phyloP scores from a whole-genome alignment of 2,329 filamentous ascomycete species.

The Basipetospora chlamydospora region DNA sequence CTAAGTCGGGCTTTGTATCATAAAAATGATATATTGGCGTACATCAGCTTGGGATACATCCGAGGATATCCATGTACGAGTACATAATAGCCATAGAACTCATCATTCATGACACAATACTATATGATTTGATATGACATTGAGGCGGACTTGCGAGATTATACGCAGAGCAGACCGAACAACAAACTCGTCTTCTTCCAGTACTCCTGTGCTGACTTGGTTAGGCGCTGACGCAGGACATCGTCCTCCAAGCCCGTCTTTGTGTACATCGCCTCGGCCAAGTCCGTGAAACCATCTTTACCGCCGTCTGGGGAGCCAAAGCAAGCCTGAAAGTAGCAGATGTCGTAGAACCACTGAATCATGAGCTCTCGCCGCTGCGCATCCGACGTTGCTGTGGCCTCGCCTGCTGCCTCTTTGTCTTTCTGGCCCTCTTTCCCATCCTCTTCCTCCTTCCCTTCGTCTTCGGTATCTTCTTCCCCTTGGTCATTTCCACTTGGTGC shows the following conservation, averaged over 20 bases:
- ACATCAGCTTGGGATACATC: too few species aligned
- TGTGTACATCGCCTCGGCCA: conserved; percentile 31
- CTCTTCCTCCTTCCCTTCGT: conserved; percentile 9
- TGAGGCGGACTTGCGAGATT: too few species aligned
- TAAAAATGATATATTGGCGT: neutral
- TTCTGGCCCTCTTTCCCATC: conserved; percentile 8
- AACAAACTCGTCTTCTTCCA: conserved; percentile 71
- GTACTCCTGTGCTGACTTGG: conserved; percentile 56
- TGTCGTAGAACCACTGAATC: conserved; percentile 48
- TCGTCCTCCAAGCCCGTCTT: conserved; percentile 34
- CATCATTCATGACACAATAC: too few species aligned
- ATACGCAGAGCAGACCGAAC: conserved; percentile 52
- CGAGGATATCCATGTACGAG: too few species aligned
- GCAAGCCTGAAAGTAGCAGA: conserved; percentile 32
- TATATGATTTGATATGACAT: too few species aligned
- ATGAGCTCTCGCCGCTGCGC: conserved; percentile 26
- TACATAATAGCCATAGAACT: too few species aligned
- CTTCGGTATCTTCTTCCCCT: conserved; percentile 8
- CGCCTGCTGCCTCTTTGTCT: conserved; percentile 5
- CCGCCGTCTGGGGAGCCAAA: conserved; percentile 19
- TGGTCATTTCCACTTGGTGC: neutral
- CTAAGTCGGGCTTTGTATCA: conserved; percentile 22
- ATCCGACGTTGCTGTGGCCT: conserved; percentile 2
- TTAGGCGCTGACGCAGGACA: conserved; percentile 35
- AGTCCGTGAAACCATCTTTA: conserved; percentile 20